Conservation (phyloP, 2,329 filamentous ascomycete genomes). For the Nectriaceae sp. region DNA sequence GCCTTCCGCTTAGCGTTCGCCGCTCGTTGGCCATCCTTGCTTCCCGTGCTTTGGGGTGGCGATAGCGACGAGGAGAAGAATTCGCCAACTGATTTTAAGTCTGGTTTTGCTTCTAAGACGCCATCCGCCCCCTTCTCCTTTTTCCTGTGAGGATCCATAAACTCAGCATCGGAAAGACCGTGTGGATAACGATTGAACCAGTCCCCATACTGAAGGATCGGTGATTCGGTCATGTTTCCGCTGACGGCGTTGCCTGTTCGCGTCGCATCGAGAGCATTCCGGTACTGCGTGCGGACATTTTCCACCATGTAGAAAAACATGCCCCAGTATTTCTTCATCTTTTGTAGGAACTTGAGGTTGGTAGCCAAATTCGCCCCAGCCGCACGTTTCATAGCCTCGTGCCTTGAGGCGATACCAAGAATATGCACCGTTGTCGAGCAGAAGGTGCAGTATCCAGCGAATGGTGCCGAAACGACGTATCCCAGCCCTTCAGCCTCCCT, state of each 20-base stretch:
- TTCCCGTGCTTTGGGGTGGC: slow-evolving; percentile 57
- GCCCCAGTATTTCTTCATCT: slow-evolving; percentile 97
- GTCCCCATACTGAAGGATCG: slow-evolving; percentile 92
- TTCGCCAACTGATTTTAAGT: slow-evolving; percentile 91
- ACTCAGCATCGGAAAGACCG: slow-evolving; percentile 82
- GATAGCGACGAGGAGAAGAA: slow-evolving; percentile 84
- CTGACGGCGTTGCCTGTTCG: slow-evolving; percentile 61
- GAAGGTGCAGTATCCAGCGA: slow-evolving; percentile 93
- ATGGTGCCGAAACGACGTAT: slow-evolving; percentile 83
- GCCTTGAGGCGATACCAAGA: slow-evolving; percentile 86
- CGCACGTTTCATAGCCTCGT: slow-evolving; percentile 70
- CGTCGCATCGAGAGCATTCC: slow-evolving; percentile 79
- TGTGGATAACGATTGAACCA: slow-evolving; percentile 97
- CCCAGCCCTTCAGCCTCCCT: slow-evolving; percentile 69
- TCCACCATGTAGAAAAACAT: slow-evolving; percentile 98
- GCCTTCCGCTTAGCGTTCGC: slow-evolving; percentile 38
- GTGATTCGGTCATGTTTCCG: slow-evolving; percentile 51
- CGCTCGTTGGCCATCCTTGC: slow-evolving; percentile 25
- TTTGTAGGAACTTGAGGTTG: slow-evolving; percentile 87
- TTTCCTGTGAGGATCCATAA: slow-evolving; percentile 72
- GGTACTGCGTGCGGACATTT: slow-evolving; percentile 86
- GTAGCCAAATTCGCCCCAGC: slow-evolving; percentile 84
- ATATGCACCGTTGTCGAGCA: slow-evolving; percentile 94
- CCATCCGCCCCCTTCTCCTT: slow-evolving; percentile 84
- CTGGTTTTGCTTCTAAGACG: slow-evolving; percentile 83